These are phyloP conservation scores for Candida sojae DNA, from an alignment of 1,139 yeast genomes.

Conservation along the genomic window DNA sequence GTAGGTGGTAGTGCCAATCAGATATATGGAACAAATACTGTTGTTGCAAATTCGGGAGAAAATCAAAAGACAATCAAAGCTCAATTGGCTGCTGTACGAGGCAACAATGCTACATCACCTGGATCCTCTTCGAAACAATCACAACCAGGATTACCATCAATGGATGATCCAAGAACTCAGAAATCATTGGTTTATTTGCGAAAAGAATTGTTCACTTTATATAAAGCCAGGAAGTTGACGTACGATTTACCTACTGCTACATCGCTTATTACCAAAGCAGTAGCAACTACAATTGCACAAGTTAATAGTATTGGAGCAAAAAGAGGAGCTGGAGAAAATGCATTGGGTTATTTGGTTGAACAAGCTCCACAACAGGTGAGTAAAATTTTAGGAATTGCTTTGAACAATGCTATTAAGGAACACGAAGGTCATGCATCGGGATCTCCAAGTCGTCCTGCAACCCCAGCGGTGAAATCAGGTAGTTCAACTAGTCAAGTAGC, in stretches of 20 bases:
- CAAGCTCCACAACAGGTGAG: constrained; percentile 88
- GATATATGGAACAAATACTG: constrained; percentile 11
- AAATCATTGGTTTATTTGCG: constrained; percentile 68
- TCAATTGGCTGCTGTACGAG: constrained; percentile 55
- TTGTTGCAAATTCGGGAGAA: constrained; percentile 2
- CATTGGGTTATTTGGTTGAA: constrained; percentile 76
- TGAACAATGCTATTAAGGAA: constrained; percentile 75
- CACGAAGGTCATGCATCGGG: constrained; percentile 29
- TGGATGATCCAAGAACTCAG: constrained; percentile 53
- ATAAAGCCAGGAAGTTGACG: constrained; percentile 66
- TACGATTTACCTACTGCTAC: constrained; percentile 75
- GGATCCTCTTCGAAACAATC: neutral
- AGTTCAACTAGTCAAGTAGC: neutral
- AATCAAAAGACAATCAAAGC: constrained; percentile 38
- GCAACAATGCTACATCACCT: constrained; percentile 21
- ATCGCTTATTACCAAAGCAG: constrained; percentile 82
- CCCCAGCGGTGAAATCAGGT: constrained; percentile 22
- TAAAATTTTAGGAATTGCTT: constrained; percentile 78
- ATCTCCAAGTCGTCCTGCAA: constrained; percentile 27
- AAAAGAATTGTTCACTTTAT: constrained; percentile 67
- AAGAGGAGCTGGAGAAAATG: constrained; percentile 81
- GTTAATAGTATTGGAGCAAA: constrained; percentile 84
- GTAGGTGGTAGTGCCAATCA: constrained; percentile 3
- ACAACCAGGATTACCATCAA: constrained; percentile 16
- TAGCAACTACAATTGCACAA: constrained; percentile 91